Evolutionary conservation across 139 green algal genomes (phyloP), one percentile per base, ranked within the genome.

Genomic region (Auxenochlorella protothecoides): DNA sequence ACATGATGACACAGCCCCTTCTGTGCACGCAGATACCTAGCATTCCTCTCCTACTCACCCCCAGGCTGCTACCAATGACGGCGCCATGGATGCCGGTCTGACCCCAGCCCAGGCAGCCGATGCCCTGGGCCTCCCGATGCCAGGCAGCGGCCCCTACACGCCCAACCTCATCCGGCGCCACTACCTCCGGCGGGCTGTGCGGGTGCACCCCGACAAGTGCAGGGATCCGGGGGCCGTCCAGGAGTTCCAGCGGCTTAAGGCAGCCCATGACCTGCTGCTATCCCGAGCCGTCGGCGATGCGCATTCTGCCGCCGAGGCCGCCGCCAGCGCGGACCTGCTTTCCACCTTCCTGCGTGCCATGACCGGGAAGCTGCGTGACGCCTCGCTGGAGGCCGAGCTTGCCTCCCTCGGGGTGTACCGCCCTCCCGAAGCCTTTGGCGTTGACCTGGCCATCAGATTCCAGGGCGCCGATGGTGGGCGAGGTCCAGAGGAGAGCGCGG

Each of bases 191-290:
- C 59, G 79, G 8, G 83, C 83, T 12, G 68, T 88, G n/a, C 64
- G 77, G n/a, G 66, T 27, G 11, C 83, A 89, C 52, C 85, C 85
- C 2, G 85, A 89, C 68, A 88, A 88, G 55, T 81, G 84, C 53
- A 68, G 70, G 2, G 69, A 60, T 3, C 14, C 61, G 3, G 53
- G 55, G 5, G 82, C 83, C 3, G 63, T 76, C 6, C 65, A 85
- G 13, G 53, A 65, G 3, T 89, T 89, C 63, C 54, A 80, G 16
- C 55, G 61, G 0, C 80, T 89, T 6, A 70, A 72, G 55, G 60
- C 70, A 5, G 85, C 85, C 0, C 83, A 88, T 65, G 68, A 62
- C 15, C 65, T 84, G 10, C 68, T 85, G 10, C 53, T 77, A 2
- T 12, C 44, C 5, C 11, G 16, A 3, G 15, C 74, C 11, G 52